Percentiles rank a stretch among this genome's conserved stretches.
These are phyloP conservation scores for Phaffia australis DNA, from an alignment of 768 basidiomycete genomes.

Conservation along the genomic window DNA sequence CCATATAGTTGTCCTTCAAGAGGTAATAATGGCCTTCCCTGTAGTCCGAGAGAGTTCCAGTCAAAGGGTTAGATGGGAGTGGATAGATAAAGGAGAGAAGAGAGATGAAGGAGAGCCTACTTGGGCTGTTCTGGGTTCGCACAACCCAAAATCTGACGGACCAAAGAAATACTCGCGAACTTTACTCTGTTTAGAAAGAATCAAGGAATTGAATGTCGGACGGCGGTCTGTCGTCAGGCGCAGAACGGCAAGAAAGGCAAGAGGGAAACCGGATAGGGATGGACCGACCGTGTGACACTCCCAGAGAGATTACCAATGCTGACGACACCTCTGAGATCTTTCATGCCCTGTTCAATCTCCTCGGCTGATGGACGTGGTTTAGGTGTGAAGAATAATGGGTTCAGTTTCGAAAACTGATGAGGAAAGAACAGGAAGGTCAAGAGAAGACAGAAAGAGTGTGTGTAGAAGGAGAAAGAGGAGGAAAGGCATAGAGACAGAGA, in stretches of 20 bases:
- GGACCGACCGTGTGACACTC: conserved; percentile 60
- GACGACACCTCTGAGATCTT: conserved; percentile 63
- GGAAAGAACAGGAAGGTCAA: background rate
- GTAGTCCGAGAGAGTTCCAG: background rate
- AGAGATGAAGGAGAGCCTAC: conserved; percentile 36
- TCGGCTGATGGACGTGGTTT: conserved; percentile 47
- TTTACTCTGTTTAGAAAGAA: conserved; percentile 49
- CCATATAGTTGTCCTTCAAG: conserved; percentile 65
- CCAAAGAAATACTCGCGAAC: conserved; percentile 61
- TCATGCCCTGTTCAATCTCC: conserved; percentile 60
- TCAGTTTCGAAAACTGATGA: background rate
- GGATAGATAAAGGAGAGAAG: background rate
- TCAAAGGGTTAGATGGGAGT: background rate
- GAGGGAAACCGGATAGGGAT: conserved; percentile 10
- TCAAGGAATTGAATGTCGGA: no score
- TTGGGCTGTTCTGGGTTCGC: conserved; percentile 39
- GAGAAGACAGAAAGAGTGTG: background rate
- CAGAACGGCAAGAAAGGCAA: conserved; percentile 10
- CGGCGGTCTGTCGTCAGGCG: no score
- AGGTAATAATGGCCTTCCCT: conserved; percentile 56
- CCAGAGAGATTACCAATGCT: conserved; percentile 67
- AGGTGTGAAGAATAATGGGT: background rate
- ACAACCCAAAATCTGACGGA: conserved; percentile 63
- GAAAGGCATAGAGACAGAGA: background rate
- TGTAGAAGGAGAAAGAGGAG: no score